Percentiles rank a stretch among this genome's conserved stretches.
phyloP scores from a whole-genome alignment of 306 rosid genomes.

The Inga oerstediana region DNA sequence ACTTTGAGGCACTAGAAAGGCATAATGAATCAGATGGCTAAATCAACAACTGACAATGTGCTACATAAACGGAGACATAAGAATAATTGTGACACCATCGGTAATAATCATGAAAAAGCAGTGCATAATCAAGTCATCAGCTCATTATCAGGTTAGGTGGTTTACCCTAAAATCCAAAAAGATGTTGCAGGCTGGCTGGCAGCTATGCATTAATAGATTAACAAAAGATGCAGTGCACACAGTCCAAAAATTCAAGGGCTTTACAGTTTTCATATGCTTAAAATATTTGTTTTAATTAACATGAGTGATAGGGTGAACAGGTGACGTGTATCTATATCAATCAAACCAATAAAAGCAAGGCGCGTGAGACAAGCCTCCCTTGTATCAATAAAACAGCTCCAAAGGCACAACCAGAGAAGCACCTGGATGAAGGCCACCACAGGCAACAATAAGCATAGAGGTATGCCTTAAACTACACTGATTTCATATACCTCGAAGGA shows the following conservation, averaged over 20 bases:
- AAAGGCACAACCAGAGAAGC: neutral
- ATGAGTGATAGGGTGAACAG: neutral
- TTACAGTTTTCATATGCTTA: neutral
- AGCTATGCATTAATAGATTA: neutral
- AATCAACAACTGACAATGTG: neutral
- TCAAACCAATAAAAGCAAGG: neutral
- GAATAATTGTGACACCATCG: neutral
- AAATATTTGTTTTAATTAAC: neutral
- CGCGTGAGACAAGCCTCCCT: neutral
- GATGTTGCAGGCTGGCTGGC: neutral
- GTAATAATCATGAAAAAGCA: neutral
- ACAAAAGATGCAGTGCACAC: neutral
- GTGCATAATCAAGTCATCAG: neutral
- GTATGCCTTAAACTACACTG: neutral
- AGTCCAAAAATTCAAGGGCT: neutral
- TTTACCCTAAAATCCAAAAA: neutral
- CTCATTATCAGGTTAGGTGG: neutral
- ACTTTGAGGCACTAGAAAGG: neutral
- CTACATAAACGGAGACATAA: neutral
- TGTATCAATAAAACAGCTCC: neutral
- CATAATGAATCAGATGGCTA: neutral
- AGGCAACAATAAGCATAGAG: neutral
- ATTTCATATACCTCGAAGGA: neutral
- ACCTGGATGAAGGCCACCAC: neutral
- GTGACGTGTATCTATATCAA: neutral